Base-by-base conservation (phyloP, 2,329 filamentous ascomycete species). In the Falciphora oryzae region DNA sequence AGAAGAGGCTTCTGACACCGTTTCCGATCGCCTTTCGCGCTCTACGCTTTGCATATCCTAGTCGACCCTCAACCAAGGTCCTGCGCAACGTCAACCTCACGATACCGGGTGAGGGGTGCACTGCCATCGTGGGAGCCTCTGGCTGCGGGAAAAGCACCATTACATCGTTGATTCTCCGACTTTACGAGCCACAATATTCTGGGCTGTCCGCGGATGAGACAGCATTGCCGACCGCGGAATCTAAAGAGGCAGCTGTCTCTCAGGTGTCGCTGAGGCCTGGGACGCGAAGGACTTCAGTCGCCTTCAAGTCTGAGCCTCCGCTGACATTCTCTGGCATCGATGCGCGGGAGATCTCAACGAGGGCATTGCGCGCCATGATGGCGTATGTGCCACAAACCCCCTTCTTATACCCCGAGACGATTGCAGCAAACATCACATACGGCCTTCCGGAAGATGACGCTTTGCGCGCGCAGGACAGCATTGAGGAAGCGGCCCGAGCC, bases 71-170 rank as follows among this genome's bases (percentile, higher is more conserved):
- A 2, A 80, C 81, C 0, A 74, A 8, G 28, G 84, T 92, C 0
- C 79, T 97, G 2, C 79, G 80, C 13, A 78, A 85, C 28, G 74
- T 96, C n/a, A 86, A 81, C n/a, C 78, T 97, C 10, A 78, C 76
- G 0, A 84, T 97, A 63, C 75, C 83, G 0, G 87, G 88, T 28
- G 86, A 84, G 4, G 62, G 56, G 5, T 90, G 86, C 68, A 88
- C 88, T 0, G 92, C 91, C 2, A 86, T 98, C 27, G 92, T 96
- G 2, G 93, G 94, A 1, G 78, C 85, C 0, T 97, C 93, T 0
- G 94, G 95, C 0, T 91, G 89, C n/a, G 94, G 95, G 1, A 98
- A 99, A 77, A 93, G 90, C 18, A 97, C 94, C 0, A 81, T 97
- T 50, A 83, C 89, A 0, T 85, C 89, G 0, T 78, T 98, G 0